These are phyloP conservation scores for Taxawa tesnikishii DNA, from an alignment of 2,329 filamentous ascomycete species.

Conservation along the genomic window DNA sequence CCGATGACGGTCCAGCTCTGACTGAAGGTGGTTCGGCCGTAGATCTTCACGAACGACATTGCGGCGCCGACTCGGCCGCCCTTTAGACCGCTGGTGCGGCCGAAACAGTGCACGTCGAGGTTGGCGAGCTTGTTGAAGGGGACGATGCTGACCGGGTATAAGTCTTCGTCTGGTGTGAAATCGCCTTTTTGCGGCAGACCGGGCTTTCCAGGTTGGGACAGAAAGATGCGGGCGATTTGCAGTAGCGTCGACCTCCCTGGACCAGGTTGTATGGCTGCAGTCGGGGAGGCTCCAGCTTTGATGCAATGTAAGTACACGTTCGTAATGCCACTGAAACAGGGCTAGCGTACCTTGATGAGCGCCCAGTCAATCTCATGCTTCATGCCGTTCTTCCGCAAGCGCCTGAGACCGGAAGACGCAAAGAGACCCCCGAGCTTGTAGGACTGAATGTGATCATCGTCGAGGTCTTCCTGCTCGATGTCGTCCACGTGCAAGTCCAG, in stretches of 20 bases:
- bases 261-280: slow-evolving; percentile 63
- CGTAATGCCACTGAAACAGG: neutral
- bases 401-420: slow-evolving; percentile 78
- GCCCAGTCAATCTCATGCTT: slow-evolving; percentile 95
- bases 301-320: neutral
- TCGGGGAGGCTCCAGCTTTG: slow-evolving; percentile 53
- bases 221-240: slow-evolving; percentile 13
- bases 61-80: slow-evolving; percentile 65
- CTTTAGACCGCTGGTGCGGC: slow-evolving; percentile 74
- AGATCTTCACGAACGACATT: slow-evolving; percentile 76
- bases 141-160: slow-evolving; percentile 33
- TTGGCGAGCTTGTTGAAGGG: slow-evolving; percentile 54
- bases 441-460: slow-evolving; percentile 67
- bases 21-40: slow-evolving; percentile 69
- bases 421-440: slow-evolving; percentile 75
- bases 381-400: slow-evolving; percentile 39
- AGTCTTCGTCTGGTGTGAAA: slow-evolving; percentile 23
- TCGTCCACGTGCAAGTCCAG: slow-evolving; percentile 74
- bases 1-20: slow-evolving; percentile 54
- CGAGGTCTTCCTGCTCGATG: slow-evolving; percentile 54
- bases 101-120: slow-evolving; percentile 74
- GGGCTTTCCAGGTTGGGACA: slow-evolving; percentile 21
- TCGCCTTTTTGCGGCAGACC: slow-evolving; percentile 11
- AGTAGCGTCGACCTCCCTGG: slow-evolving; percentile 35
- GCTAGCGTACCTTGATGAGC: slow-evolving; percentile 46